Evolutionary conservation across 2,329 filamentous ascomycete species (phyloP), one percentile per base, ranked within the genome.

Genomic region (Teratosphaeria zuluensis): DNA sequence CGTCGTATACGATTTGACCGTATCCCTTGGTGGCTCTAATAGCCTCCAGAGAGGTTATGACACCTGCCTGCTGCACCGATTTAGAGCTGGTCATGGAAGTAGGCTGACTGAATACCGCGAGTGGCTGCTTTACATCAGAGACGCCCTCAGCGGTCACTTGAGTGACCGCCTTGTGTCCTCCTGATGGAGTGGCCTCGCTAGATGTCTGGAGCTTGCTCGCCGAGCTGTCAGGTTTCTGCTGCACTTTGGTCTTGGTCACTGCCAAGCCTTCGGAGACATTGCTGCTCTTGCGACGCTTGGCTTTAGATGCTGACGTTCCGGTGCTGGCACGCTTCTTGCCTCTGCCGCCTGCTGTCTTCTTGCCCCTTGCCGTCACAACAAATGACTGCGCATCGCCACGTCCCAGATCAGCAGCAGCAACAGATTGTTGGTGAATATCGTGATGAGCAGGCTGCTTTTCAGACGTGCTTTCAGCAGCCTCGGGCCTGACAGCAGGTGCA

Each of bases 201-300:
- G n/a, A 8, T 9, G n/a, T 24, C n/a, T 28, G 12, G 14, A 30
- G 16, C 21, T 54, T 51, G 4, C 9, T 51, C 28, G 8, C n/a
- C 16, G 33, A 24, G 21, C 33, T 51, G 33, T 35, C 24, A 28
- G 32, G 21, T 21, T 31, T 31, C n/a, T 12, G 38, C 8, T 28
- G 53, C 30, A 31, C 12, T 19, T 24, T 57, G 2, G 19, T n/a
- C 35, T 62, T 62, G 4, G 12, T 57, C 12, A 60, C 51, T n/a
- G 32, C 8, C 57, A 63, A 42, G 12, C 42, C 28, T 3, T 63
- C 57, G 16, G 55, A 52, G 14, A 63, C 48, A 60, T 52, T 28
- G 46, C 56, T 56, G 30, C 28, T 59, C 56, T 60, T 63, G 19
- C 42, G 56, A 19, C 60, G 59, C 53, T 63, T 62, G 6, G 57